Evolutionary conservation across 1,284 basidiomycete genomes (phyloP), one percentile per base, ranked within the genome.

Genomic region (Irpex sp.): DNA sequence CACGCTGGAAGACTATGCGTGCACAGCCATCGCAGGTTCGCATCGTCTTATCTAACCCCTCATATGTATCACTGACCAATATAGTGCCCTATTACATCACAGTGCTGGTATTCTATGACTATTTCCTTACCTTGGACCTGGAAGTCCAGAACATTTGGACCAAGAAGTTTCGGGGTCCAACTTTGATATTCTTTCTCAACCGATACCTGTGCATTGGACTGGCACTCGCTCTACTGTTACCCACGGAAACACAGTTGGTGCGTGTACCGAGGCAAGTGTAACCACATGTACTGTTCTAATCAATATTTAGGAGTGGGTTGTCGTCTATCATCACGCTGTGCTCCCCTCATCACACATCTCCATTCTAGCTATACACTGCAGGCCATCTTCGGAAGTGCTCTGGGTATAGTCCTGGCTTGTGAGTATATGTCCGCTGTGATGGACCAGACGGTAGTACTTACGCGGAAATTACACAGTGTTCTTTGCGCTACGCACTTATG

Each of bases 21-120:
- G 13, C 17, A 51, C 49, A 19, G 49, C 49, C 7, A n/a, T 51
- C 13, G 49, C 49, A 51, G 19, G 49, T 51, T 51, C n/a, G 11
- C 15, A 51, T 21, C 17, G 8, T n/a, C 17, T 21, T 51, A n/a
- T 51, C 49, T n/a, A 8, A 9, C 49, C n/a, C 11, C 17, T n/a
- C 11, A 51, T 17, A 17, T 17, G 17, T 8, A 17, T 19, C 49
- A 51, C 17, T 19, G 2, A 21, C 17, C 26, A 4, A 26, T 26
- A 26, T 26, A 26, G 26, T 26, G 9, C 44, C 9, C 3, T 13
- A 11, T n/a, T 47, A 47, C 44, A 47, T 47, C 44, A 44, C 34
- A 64, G 62, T 31, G 36, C 36, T 64, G 9, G 59, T 57, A 21
- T 21, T 60, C n/a, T 64, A 64, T 44, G 62, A 64, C 31, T 40